Conservation (phyloP, 495 filamentous ascomycete species). For the Bacidia rubella region DNA sequence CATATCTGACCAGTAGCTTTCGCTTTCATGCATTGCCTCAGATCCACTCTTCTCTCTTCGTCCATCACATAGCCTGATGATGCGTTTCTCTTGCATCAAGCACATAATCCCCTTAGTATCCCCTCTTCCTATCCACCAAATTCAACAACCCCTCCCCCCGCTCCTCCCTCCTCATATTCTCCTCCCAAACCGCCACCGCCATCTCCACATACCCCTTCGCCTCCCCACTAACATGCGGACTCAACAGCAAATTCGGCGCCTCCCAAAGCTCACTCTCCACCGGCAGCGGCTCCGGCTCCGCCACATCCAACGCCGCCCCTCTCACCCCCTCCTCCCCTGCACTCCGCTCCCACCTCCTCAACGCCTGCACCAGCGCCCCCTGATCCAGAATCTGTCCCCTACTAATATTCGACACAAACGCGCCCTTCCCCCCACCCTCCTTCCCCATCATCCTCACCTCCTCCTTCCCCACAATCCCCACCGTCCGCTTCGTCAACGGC, state of each 20-base stretch:
- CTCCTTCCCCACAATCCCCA: conserved; percentile 42
- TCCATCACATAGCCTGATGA: no score
- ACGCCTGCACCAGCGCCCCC: conserved; percentile 48
- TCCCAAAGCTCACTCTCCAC: conserved; percentile 56
- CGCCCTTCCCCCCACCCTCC: conserved; percentile 26
- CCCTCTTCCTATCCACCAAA: conserved; percentile 46
- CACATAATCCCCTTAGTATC: conserved; percentile 33
- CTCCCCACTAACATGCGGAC: conserved; percentile 62
- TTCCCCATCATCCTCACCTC: conserved; percentile 52
- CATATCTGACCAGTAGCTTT: no score
- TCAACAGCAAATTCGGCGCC: conserved; percentile 60
- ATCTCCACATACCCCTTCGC: conserved; percentile 45
- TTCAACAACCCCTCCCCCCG: conserved; percentile 55
- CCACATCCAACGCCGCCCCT: conserved; percentile 73
- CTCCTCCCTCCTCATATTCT: conserved; percentile 46
- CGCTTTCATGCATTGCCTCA: no score
- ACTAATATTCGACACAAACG: conserved; percentile 61
- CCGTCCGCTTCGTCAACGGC: conserved; percentile 57
- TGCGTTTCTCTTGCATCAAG: no score
- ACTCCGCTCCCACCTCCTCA: conserved; percentile 28
- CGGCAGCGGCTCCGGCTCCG: conserved; percentile 74
- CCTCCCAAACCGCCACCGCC: conserved; percentile 41
- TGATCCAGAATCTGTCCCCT: conserved; percentile 61
- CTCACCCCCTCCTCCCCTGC: conserved; percentile 36
- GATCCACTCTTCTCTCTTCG: no score